Base-by-base conservation (phyloP, 352 stramenopile species). In the Pythium guiyangense region DNA sequence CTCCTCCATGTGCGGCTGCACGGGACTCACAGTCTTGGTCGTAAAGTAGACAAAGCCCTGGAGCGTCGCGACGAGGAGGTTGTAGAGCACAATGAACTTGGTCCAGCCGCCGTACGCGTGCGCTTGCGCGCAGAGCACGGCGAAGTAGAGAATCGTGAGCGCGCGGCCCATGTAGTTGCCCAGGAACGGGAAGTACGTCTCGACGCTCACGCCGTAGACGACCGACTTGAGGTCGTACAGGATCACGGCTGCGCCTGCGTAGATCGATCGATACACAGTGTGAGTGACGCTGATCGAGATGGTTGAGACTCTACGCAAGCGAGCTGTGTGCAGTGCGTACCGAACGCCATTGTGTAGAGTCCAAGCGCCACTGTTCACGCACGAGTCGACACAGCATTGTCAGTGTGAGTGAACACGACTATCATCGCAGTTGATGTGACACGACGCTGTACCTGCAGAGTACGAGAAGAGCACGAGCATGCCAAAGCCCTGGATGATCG, bases 151-250 rank as follows among this genome's bases (percentile, higher is more conserved):
- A 49, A 94, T 83, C 49, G 82, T 90, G 26, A 84, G 60, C 18
- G 80, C 82, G 26, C 84, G 84, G n/a, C 84, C 84, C 18, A 94
- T 84, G 64, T 92, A 92, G 63, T 92, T 94, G 62, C 82, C 80
- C 11, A 94, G 62, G 62, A 94, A 94, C n/a, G 84, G 84, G 44
- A 94, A 79, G 63, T 88, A 94, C 62, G 75, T 66, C 64, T 94
- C 84, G 52, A 94, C 70, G 49, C 79, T 91, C 54, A 94, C 65
- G 54, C 82, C 81, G 60, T 90, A 80, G 31, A 94, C 79, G 49
- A 92, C 71, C 15, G 80, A 88, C 67, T 94, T 94, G 45, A 94
- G 69, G 61, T 94, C 84, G 52, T 89, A 92, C 57, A 94, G 69
- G 52, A 94, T 88, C 57, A 90, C 74, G 4, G 65, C 66, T 17